Base-by-base conservation (phyloP, 768 basidiomycete genomes). In the Podaxis sp. region DNA sequence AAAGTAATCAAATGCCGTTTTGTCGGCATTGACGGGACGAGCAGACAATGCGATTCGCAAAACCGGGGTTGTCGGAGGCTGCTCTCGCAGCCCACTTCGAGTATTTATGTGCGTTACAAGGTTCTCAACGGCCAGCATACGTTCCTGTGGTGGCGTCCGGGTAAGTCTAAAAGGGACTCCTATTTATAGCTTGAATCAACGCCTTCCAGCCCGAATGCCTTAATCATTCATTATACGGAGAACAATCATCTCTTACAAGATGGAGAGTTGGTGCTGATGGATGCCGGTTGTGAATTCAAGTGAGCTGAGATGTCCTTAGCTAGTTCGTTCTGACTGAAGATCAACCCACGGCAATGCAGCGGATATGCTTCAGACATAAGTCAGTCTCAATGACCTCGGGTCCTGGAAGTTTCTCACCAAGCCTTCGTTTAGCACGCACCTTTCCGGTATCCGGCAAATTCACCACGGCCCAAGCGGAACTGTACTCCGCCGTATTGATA, bases 111-210 rank as follows among this genome's bases (percentile, higher is more conserved):
- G 81, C 85, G 3, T 77, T 92, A 46, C 76, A 77, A 14, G 97
- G 97, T 21, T 82, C 92, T 11, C 88, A 93, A 67, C 82, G 95
- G 42, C 84, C 87, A 51, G 95, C 97, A n/a, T 99, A 99, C 70
- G 95, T 99, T 1, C 97, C 97, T 11, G 97, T 99, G 4, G 92
- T 98, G 36, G 96, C 93, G 4, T 95, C 93, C 1, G 97, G 97
- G 91, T 91, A 72, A 63, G 82, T 66, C 6, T 61, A 4, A 35
- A 0, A 0, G 48, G 18, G 18, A 14, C n/a, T 18, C 55, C n/a
- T 27, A 46, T 9, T 51, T 35, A 10, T 5, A 2, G 10, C 38
- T 54, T 50, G 4, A 28, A 18, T 14, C 46, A 18, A 23, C 18
- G 4, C 25, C 6, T 51, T 44, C 25, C 61, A 95, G 93, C 28